Evolutionary conservation across 805 yeast genomes (phyloP), one percentile per base, ranked within the genome.

Genomic region (Candida anglica): DNA sequence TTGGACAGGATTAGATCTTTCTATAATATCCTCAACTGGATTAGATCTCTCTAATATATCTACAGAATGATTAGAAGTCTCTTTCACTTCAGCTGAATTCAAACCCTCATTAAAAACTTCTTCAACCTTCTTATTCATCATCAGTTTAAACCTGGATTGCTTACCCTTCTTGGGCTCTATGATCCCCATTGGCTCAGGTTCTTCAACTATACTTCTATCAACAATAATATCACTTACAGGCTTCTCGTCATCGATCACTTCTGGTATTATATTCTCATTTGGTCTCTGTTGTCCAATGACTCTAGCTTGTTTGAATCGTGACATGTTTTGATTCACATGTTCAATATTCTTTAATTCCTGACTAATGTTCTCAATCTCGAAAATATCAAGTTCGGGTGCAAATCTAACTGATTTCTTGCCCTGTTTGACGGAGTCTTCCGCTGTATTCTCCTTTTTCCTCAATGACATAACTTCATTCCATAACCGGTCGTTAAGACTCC

Each of bases 301-400:
- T 34, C 23, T 9, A 9, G 23, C 23, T 29, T 44, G 51, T 36
- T 31, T 45, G 38, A 45, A 53, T 34, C 32, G 46, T 46, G 37
- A 52, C 9, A 43, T 22, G 18, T 45, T 43, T 35, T 47, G 50
- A 31, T 42, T 40, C 24, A 41, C 38, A 37, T 47, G 42, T 28
- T 52, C 47, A 11, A 50, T 52, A 11, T 56, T 45, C 41, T 53
- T 68, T 40, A 75, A 46, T 23, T 66, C 66, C 19, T 66, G 68
- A 48, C 80, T 75, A 3, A 77, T 62, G 42, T 77, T 73, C 31
- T 75, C 82, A 30, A 81, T 66, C 37, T 77, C 78, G 40, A 78
- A 79, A 8, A 82, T 71, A 28, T 78, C 74, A 20, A 78, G 60
- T 2, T 58, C 58, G 1, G 66, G 64, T 0, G 79, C 66, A 56